Conservation (phyloP, 2,329 filamentous ascomycete species). For the Fusarium floridanum region DNA sequence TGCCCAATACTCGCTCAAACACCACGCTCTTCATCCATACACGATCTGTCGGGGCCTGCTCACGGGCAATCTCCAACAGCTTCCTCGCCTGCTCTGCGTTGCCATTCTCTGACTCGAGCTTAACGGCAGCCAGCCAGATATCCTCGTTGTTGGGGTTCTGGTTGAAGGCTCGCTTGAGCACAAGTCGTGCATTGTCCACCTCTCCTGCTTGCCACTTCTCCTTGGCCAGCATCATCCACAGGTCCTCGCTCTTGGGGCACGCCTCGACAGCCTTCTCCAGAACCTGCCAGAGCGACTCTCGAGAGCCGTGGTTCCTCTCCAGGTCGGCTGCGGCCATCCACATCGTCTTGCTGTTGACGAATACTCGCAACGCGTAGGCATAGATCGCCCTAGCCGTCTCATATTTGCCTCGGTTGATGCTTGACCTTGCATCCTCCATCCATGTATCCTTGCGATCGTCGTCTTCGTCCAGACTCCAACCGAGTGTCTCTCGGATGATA, state of each 20-base stretch:
- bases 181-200: constrained; percentile 85
- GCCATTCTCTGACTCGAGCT: constrained; percentile 91
- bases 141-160: constrained; percentile 98
- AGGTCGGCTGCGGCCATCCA: constrained; percentile 94
- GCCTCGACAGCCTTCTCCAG: constrained; percentile 95
- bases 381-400: constrained; percentile 95
- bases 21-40: constrained; percentile 98
- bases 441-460: constrained; percentile 96
- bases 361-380: constrained; percentile 89
- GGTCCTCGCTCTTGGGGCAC: constrained; percentile 88
- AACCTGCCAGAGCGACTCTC: constrained; percentile 84
- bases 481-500: constrained; percentile 92
- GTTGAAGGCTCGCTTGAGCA: constrained; percentile 90
- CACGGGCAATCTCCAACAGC: constrained; percentile 84
- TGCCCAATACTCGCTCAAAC: constrained; percentile 88
- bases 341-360: constrained; percentile 86
- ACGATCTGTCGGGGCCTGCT: constrained; percentile 92
- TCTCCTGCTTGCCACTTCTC: constrained; percentile 94
- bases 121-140: constrained; percentile 96
- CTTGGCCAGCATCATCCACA: constrained; percentile 97
- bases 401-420: constrained; percentile 84
- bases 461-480: constrained; percentile 93
- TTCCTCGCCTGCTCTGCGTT: constrained; percentile 85
- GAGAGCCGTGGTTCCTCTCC: constrained; percentile 88
- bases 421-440: constrained; percentile 90